Percentiles rank a stretch among this genome's conserved stretches.
Evolutionary conservation across 495 filamentous ascomycete species (phyloP).

Genomic region (Zalerion maritima): DNA sequence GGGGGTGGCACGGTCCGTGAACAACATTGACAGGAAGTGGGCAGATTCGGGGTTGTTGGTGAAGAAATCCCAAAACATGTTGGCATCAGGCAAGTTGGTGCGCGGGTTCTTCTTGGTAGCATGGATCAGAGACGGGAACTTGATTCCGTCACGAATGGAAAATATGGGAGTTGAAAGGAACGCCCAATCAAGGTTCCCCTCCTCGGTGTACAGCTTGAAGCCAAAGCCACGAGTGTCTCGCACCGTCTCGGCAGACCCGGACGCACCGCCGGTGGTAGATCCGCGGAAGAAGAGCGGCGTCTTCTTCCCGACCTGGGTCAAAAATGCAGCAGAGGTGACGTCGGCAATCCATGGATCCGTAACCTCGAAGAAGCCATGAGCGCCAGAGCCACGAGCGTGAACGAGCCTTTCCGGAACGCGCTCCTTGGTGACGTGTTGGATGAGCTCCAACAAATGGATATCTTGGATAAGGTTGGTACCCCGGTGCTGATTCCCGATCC

Average conservation of each 20-base stretch:
- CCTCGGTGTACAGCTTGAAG: constrained; percentile 39
- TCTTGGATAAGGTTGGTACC: constrained; percentile 7
- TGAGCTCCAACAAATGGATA: constrained; percentile 38
- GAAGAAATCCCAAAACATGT: constrained; percentile 28
- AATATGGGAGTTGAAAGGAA: constrained; percentile 23
- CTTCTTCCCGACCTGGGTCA: constrained; percentile 5
- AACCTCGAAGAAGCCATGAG: constrained; percentile 46
- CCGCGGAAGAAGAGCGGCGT: constrained; percentile 34
- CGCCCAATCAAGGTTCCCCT: constrained; percentile 21
- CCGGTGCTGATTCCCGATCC: constrained; percentile 6
- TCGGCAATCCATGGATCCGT: constrained; percentile 41
- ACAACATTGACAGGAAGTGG: constrained; percentile 53
- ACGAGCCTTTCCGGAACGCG: constrained; percentile 44
- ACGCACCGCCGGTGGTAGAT: constrained; percentile 48
- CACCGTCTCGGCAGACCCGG: constrained; percentile 50
- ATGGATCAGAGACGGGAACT: constrained; percentile 49
- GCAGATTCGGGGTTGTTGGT: constrained; percentile 44
- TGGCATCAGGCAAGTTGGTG: constrained; percentile 35
- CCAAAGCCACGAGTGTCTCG: constrained; percentile 56
- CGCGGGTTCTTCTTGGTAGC: constrained; percentile 52
- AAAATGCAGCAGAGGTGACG: constrained; percentile 20
- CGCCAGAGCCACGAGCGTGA: constrained; percentile 47
- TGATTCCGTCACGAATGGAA: constrained; percentile 38
- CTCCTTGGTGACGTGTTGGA: constrained; percentile 53
- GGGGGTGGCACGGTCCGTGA: constrained; percentile 51